A percentile compares a stretch with the other conserved stretches of the same genome.
Evolutionary conservation across 2,329 filamentous ascomycete genomes (phyloP).

Genomic region (Karstenula rhodostoma): DNA sequence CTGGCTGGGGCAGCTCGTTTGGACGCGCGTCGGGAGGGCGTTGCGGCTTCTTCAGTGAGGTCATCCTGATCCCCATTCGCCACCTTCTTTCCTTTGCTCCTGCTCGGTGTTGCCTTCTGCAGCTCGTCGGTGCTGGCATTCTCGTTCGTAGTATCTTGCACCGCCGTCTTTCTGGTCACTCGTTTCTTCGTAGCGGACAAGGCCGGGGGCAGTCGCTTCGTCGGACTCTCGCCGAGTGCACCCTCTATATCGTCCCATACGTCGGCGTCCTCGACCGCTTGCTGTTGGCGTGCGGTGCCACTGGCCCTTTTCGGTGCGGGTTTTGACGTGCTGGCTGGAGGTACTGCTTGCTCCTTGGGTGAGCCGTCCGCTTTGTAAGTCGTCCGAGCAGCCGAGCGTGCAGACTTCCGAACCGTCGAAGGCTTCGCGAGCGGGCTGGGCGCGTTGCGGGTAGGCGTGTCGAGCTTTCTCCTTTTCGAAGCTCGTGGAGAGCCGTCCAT

Average conservation of each 20-base stretch:
- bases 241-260: constrained; percentile 56
- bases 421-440: constrained; percentile 31
- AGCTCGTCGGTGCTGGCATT: constrained; percentile 22
- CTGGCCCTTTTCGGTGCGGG: constrained; percentile 13
- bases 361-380: constrained; percentile 23
- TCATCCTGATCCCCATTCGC: constrained; percentile 34
- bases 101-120: constrained; percentile 29
- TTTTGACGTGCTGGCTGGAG: constrained; percentile 20
- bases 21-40: constrained; percentile 26
- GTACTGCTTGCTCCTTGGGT: constrained; percentile 17
- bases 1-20: constrained; percentile 19
- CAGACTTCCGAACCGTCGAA: constrained; percentile 32
- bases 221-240: constrained; percentile 42
- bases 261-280: constrained; percentile 34
- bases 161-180: constrained; percentile 2
- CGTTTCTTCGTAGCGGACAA: constrained; percentile 20
- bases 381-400: constrained; percentile 29
- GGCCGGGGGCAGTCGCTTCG: neutral
- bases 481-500: constrained; percentile 49
- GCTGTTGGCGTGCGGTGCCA: constrained; percentile 13
- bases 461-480: constrained; percentile 48
- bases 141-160: constrained; percentile 6
- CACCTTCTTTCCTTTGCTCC: constrained; percentile 23
- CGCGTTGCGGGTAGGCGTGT: constrained; percentile 33
- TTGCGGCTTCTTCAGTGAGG: constrained; percentile 19